A percentile compares a stretch with the other conserved stretches of the same genome.
These are phyloP conservation scores for Effrenium voratum DNA, from an alignment of 73 alveolate species.

Conservation along the genomic window DNA sequence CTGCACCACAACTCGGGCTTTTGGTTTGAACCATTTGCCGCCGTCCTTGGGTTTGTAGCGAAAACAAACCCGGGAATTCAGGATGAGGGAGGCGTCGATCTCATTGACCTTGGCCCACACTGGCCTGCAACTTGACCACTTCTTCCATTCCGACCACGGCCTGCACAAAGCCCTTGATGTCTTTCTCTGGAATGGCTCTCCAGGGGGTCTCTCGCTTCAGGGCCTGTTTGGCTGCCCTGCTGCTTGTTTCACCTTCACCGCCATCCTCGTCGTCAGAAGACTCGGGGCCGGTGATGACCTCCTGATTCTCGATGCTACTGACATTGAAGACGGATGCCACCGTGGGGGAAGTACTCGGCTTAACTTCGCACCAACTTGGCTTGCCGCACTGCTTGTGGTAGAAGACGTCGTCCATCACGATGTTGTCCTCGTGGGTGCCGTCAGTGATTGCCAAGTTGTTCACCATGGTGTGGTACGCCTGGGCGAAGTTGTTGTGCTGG, in stretches of 20 bases:
- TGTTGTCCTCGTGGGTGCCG: background rate
- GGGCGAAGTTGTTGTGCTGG: background rate
- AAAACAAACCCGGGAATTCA: slow-evolving; percentile 1
- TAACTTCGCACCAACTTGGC: background rate
- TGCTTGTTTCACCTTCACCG: background rate
- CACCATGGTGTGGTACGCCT: background rate
- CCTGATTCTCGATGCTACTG: too few relatives aligned
- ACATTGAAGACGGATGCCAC: too few relatives aligned
- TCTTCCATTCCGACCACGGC: slow-evolving; percentile 50
- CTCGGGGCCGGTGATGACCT: too few relatives aligned
- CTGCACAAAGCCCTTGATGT: background rate
- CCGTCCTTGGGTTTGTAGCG: slow-evolving; percentile 1
- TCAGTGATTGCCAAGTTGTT: background rate
- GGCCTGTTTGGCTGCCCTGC: slow-evolving; percentile 2
- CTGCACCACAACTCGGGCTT: background rate
- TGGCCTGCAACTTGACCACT: background rate
- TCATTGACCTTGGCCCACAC: background rate
- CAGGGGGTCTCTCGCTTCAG: slow-evolving; percentile 48
- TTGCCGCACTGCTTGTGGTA: background rate
- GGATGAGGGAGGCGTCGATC: background rate
- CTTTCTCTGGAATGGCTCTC: slow-evolving; percentile 6
- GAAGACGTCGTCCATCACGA: background rate
- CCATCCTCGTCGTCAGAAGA: background rate
- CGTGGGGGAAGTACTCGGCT: too few relatives aligned
- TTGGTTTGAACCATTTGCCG: slow-evolving; percentile 1